Percentiles rank a stretch among this genome's conserved stretches.
Evolutionary conservation across 805 yeast species (phyloP).

Genomic region (Allodekkera sacchari): DNA sequence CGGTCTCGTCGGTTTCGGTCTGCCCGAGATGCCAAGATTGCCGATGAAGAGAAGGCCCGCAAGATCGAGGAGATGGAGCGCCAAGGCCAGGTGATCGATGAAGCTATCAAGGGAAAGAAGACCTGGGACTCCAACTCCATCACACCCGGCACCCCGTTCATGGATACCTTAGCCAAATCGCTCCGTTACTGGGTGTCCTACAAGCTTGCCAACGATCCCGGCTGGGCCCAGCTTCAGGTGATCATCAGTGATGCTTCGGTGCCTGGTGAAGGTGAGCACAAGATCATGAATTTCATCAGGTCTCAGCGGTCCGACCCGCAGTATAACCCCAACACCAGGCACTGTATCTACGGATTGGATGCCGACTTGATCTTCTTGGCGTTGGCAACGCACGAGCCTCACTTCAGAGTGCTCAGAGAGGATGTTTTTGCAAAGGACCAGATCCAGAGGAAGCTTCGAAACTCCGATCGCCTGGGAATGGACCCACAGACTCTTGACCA

Average conservation of each 20-base stretch:
- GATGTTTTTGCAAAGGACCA: constrained; percentile 86
- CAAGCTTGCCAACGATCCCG: constrained; percentile 82
- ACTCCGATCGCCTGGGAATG: constrained; percentile 45
- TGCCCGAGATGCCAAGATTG: constrained; percentile 82
- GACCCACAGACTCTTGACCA: constrained; percentile 47
- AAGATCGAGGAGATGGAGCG: constrained; percentile 50
- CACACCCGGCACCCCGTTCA: constrained; percentile 98
- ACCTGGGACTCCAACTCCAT: constrained; percentile 95
- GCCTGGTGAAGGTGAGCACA: constrained; percentile 99
- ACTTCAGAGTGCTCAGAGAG: constrained; percentile 86
- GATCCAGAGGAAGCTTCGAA: constrained; percentile 31
- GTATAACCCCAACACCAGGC: constrained; percentile 89
- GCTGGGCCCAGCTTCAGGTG: constrained; percentile 85
- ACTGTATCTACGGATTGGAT: constrained; percentile 94
- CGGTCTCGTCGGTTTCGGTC: constrained; percentile 88
- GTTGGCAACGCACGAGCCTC: constrained; percentile 96
- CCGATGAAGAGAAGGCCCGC: constrained; percentile 59
- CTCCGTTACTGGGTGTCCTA: constrained; percentile 89
- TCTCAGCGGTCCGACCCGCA: constrained; percentile 80
- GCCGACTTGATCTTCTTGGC: constrained; percentile 96
- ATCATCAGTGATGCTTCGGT: constrained; percentile 93
- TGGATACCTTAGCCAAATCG: constrained; percentile 80
- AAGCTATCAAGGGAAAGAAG: constrained; percentile 60
- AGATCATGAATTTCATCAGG: constrained; percentile 92
- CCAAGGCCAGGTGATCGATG: constrained; percentile 71